A percentile compares a stretch with the other conserved stretches of the same genome.
These are phyloP conservation scores for Cyberlindnera maclurae DNA, from an alignment of 805 yeast genomes.

Conservation along the genomic window DNA sequence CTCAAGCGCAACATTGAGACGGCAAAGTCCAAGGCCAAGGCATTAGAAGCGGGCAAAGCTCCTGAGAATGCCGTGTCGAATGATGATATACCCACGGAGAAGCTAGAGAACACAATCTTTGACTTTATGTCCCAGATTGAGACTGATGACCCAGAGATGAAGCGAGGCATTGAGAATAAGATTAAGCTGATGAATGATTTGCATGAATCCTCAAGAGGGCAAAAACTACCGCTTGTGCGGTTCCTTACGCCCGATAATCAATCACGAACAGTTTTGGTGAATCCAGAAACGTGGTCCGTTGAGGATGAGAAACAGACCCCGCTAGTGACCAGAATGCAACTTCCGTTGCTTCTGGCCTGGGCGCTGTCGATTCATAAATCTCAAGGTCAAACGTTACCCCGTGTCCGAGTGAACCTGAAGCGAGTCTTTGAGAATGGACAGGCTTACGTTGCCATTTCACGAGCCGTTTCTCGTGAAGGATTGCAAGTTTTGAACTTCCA, in stretches of 20 bases:
- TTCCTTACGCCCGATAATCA: conserved; percentile 67
- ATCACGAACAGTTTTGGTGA: conserved; percentile 68
- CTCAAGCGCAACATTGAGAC: conserved; percentile 20
- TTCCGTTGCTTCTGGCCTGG: conserved; percentile 94
- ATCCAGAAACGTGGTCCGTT: conserved; percentile 74
- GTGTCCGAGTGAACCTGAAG: conserved; percentile 69
- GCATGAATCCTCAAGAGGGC: conserved; percentile 36
- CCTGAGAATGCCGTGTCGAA: too few relatives aligned
- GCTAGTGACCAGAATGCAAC: conserved; percentile 65
- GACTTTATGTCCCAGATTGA: conserved; percentile 33
- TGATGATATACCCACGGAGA: conserved; percentile 13
- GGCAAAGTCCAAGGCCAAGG: conserved; percentile 7
- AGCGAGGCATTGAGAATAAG: conserved; percentile 39
- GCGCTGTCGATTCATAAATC: conserved; percentile 93
- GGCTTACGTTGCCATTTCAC: conserved; percentile 89
- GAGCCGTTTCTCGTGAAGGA: conserved; percentile 81
- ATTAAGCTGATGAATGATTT: conserved; percentile 35
- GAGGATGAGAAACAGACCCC: conserved; percentile 68
- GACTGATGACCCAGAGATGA: conserved; percentile 22
- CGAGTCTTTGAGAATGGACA: conserved; percentile 87
- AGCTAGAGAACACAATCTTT: conserved; percentile 41
- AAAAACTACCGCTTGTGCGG: conserved; percentile 67
- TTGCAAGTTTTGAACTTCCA: conserved; percentile 75
- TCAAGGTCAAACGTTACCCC: conserved; percentile 83
- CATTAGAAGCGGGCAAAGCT: background rate